A percentile compares a stretch with the other conserved stretches of the same genome.
phyloP scores from a whole-genome alignment of 805 yeast species.

The Wickerhamiella kurtzmanii region DNA sequence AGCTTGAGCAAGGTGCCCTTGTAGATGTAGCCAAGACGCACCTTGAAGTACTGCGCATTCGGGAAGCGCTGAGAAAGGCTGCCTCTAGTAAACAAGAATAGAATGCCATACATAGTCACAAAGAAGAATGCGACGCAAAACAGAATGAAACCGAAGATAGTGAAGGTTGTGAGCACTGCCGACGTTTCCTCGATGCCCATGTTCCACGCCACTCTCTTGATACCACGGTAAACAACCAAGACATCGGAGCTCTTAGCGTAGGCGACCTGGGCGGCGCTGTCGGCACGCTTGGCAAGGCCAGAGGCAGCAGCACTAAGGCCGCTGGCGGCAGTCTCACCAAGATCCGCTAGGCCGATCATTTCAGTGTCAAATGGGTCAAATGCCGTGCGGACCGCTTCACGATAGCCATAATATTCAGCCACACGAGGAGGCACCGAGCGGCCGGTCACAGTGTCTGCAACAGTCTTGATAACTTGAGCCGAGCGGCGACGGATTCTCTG shows the following conservation, averaged over 20 bases:
- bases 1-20: conserved; percentile 74
- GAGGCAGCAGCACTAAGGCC: background rate
- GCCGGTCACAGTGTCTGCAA: background rate
- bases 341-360: conserved; percentile 4
- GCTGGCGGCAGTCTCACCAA: background rate
- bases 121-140: conserved; percentile 49
- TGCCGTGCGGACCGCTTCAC: conserved; percentile 9
- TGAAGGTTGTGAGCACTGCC: conserved; percentile 73
- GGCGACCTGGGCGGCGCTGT: conserved; percentile 13
- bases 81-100: background rate
- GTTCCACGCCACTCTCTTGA: conserved; percentile 65
- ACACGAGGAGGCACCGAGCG: conserved; percentile 8
- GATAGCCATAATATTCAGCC: conserved; percentile 2
- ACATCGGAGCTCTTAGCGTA: conserved; percentile 18
- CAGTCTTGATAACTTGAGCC: conserved; percentile 35
- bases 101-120: conserved; percentile 26
- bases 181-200: conserved; percentile 73
- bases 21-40: conserved; percentile 52
- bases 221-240: conserved; percentile 69
- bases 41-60: conserved; percentile 28
- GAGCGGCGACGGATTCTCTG: conserved; percentile 43
- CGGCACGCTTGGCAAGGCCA: conserved; percentile 12
- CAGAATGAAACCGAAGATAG: conserved; percentile 69
- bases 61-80: background rate
- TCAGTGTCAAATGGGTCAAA: background rate